Evolutionary conservation across 2,329 filamentous ascomycete species (phyloP).

Genomic region (Aspergillus hiratsukae): DNA sequence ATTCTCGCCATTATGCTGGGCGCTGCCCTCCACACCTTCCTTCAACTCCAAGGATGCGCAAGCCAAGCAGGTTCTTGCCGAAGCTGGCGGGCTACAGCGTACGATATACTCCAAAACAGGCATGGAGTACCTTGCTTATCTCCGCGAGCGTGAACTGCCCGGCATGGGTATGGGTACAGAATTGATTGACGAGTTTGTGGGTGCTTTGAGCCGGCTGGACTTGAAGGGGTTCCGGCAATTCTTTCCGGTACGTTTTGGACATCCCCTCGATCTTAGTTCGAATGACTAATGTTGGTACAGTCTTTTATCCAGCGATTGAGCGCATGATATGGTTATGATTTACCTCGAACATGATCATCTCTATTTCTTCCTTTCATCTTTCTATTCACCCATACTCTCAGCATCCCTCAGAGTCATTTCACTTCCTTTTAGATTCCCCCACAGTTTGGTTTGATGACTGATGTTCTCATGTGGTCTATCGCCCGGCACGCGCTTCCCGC

Average conservation of each 20-base stretch:
- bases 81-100: slow-evolving; percentile 83
- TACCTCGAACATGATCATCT: slow-evolving; percentile 5
- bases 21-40: slow-evolving; percentile 69
- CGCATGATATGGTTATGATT: slow-evolving; percentile 29
- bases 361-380: slow-evolving; percentile 10
- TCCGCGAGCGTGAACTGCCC: slow-evolving; percentile 42
- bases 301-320: slow-evolving; percentile 44
- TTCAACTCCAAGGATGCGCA: slow-evolving; percentile 88
- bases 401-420: slow-evolving; percentile 7
- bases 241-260: slow-evolving; percentile 38
- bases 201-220: slow-evolving; percentile 42
- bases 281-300: slow-evolving; percentile 13
- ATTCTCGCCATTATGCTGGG: slow-evolving; percentile 89
- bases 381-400: slow-evolving; percentile 5
- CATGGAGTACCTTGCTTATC: slow-evolving; percentile 63
- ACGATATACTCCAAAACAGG: slow-evolving; percentile 89
- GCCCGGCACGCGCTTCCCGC: slow-evolving; percentile 1
- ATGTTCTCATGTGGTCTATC: slow-evolving; percentile 18
- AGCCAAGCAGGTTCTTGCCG: slow-evolving; percentile 78
- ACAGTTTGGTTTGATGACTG: slow-evolving; percentile 25
- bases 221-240: slow-evolving; percentile 45
- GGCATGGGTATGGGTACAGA: slow-evolving; percentile 45
- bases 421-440: slow-evolving; percentile 23
- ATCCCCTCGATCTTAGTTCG: slow-evolving; percentile 5
- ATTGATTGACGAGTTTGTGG: slow-evolving; percentile 45